Percentiles rank a stretch among this genome's conserved stretches.
phyloP scores from a whole-genome alignment of 805 yeast genomes.

The Pichia pseudocactophila region DNA sequence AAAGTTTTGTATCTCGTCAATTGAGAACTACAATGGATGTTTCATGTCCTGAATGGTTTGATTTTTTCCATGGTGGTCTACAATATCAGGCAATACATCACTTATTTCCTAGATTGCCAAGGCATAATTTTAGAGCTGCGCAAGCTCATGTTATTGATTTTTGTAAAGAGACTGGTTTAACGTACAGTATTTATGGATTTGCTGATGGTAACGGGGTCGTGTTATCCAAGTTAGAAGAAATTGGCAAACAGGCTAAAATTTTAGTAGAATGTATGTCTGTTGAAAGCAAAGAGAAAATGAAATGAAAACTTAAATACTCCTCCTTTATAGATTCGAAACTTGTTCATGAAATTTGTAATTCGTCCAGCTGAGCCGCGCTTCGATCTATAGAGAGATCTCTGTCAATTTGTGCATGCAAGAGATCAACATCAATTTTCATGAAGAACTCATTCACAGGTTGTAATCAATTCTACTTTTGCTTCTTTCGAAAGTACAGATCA shows the following conservation, averaged over 20 bases:
- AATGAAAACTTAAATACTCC: background rate
- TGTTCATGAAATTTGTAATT: no score
- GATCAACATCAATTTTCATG: no score
- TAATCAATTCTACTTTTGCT: no score
- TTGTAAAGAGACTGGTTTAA: constrained; percentile 67
- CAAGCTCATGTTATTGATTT: constrained; percentile 67
- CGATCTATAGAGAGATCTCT: no score
- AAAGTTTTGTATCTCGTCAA: constrained; percentile 72
- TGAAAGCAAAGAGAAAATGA: background rate
- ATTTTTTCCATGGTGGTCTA: constrained; percentile 83
- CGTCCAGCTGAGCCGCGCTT: no score
- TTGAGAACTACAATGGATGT: constrained; percentile 91
- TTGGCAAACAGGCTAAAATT: constrained; percentile 71
- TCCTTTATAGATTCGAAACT: background rate
- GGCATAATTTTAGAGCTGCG: constrained; percentile 73
- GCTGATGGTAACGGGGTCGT: constrained; percentile 68
- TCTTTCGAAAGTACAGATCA: constrained; percentile 12
- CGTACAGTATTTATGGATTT: constrained; percentile 80
- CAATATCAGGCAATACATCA: constrained; percentile 91
- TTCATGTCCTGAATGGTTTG: constrained; percentile 89
- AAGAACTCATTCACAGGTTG: no score
- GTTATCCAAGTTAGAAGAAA: constrained; percentile 57
- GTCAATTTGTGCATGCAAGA: no score
- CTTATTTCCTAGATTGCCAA: constrained; percentile 78
- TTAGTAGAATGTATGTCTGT: constrained; percentile 61